Conservation (phyloP, 257 asterid genomes). For the Salvia rosmarinus region DNA sequence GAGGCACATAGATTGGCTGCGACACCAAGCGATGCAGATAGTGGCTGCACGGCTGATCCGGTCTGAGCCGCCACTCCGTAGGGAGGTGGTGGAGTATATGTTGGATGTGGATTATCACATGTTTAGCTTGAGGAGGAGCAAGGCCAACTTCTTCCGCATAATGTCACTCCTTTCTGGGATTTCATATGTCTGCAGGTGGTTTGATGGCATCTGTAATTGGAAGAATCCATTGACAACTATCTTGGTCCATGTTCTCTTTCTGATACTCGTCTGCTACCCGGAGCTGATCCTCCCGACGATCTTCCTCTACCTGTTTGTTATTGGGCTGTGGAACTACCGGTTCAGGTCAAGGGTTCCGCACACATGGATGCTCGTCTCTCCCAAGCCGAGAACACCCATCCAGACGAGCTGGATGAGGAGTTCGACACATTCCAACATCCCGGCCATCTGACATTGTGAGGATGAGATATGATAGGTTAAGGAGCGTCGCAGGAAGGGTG, state of each 20-base stretch:
- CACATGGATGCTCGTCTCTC: conserved; percentile 89
- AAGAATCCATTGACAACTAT: conserved; percentile 74
- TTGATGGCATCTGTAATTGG: conserved; percentile 74
- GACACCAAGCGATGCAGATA: conserved; percentile 88
- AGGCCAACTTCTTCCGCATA: conserved; percentile 80
- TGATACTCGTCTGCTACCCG: conserved; percentile 81
- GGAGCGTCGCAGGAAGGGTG: conserved; percentile 72
- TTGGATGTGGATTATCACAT: conserved; percentile 76
- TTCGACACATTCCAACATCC: conserved; percentile 72
- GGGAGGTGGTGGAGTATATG: conserved; percentile 85
- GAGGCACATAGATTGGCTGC: conserved; percentile 81
- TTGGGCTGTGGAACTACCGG: conserved; percentile 80
- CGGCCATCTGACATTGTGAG: conserved; percentile 58
- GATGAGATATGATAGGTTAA: conserved; percentile 74
- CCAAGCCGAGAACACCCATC: conserved; percentile 67
- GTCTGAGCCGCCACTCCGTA: conserved; percentile 86
- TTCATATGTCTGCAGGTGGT: conserved; percentile 57
- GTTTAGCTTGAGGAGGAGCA: conserved; percentile 84
- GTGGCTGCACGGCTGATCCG: conserved; percentile 62
- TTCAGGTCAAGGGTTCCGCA: conserved; percentile 69
- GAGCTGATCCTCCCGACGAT: conserved; percentile 78
- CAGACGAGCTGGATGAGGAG: conserved; percentile 86
- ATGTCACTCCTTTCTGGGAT: conserved; percentile 73
- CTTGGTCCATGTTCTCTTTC: conserved; percentile 67
- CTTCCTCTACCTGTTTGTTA: conserved; percentile 78